A percentile compares a stretch with the other conserved stretches of the same genome.
These are phyloP conservation scores for Mortierella sp. DNA, from an alignment of 371 early-diverging fungal genomes.

Conservation along the genomic window DNA sequence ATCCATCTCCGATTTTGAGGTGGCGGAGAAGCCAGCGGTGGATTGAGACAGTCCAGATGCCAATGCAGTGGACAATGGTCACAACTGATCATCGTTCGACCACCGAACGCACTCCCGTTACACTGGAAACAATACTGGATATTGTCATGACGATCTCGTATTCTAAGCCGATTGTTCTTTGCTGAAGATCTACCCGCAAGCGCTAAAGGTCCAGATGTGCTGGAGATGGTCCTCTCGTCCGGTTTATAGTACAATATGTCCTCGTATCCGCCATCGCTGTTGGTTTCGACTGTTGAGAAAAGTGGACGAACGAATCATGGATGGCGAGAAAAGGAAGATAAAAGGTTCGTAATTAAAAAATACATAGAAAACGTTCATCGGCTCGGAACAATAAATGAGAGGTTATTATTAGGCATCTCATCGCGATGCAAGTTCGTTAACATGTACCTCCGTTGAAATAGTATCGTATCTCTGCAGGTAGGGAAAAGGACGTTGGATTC, in stretches of 20 bases:
- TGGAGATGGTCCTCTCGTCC: slow-evolving; percentile 27
- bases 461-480: slow-evolving; percentile 59
- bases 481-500: slow-evolving; percentile 59
- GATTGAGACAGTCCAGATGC: slow-evolving; percentile 90
- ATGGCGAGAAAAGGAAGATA: neutral
- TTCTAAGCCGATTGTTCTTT: slow-evolving; percentile 10
- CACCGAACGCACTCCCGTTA: slow-evolving; percentile 63
- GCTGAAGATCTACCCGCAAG: slow-evolving; percentile 19
- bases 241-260: slow-evolving; percentile 58
- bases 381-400: too few species aligned
- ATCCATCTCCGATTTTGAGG: slow-evolving; percentile 80
- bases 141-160: slow-evolving; percentile 64
- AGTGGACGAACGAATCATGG: neutral
- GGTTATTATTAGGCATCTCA: too few species aligned
- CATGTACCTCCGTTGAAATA: slow-evolving; percentile 62
- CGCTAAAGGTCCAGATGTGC: neutral
- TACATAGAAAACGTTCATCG: too few species aligned
- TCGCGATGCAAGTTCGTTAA: too few species aligned
- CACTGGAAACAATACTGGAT: slow-evolving; percentile 72
- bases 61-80: slow-evolving; percentile 85
- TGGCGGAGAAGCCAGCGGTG: slow-evolving; percentile 77
- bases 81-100: slow-evolving; percentile 73
- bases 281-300: slow-evolving; percentile 62
- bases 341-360: too few species aligned
- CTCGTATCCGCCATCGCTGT: slow-evolving; percentile 66